Base-by-base conservation (phyloP, 768 basidiomycete species). In the Plicaturopsis crispa region DNA sequence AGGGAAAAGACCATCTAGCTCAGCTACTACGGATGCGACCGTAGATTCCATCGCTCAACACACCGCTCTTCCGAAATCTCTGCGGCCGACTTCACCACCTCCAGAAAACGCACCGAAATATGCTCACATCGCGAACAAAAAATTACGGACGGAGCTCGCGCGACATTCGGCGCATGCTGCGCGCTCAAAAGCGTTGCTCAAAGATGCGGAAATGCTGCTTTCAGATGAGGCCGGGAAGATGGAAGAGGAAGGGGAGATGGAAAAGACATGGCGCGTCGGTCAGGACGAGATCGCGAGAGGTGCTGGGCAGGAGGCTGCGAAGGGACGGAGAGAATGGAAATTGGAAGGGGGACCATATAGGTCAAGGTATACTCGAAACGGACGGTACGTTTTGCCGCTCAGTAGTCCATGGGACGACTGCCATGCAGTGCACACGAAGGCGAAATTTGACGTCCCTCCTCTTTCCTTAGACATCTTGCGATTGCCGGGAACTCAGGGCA, bases 341-440 rank as follows among this genome's bases (percentile, higher is more conserved):
- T 60, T 99, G 31, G 87, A 93, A 42, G 82, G 83, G 10, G 94
- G 94, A 0, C 84, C 84, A 3, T 94, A 94, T 54, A 67, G 78
- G 33, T 72, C 80, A 28, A 73, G 89, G 48, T 96, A 93, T 63
- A 89, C 90, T 16, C 67, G 84, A 48, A 94, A 99, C 54, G 96
- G 96, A 48, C 70, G 90, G 86, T 89, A 34, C 52, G 75, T 65
- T 6, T 38, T 24, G 32, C 31, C 18, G 31, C 21, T 41, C 28
- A 40, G 19, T 5, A 6, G n/a, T n/a, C n/a, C n/a, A n/a, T n/a
- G n/a, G n/a, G n/a, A 22, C 3, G 13, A 23, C 16, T 12, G 17
- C 31, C 31, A 31, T 35, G 13, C 19, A 7, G 21, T 33, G 14
- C 24, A 21, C 13, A 6, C 21, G 10, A n/a, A 14, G 7, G 24